A percentile compares a stretch with the other conserved stretches of the same genome.
Evolutionary conservation across 1,284 basidiomycete species (phyloP).

Genomic region (Cutaneotrichosporon cutaneum): DNA sequence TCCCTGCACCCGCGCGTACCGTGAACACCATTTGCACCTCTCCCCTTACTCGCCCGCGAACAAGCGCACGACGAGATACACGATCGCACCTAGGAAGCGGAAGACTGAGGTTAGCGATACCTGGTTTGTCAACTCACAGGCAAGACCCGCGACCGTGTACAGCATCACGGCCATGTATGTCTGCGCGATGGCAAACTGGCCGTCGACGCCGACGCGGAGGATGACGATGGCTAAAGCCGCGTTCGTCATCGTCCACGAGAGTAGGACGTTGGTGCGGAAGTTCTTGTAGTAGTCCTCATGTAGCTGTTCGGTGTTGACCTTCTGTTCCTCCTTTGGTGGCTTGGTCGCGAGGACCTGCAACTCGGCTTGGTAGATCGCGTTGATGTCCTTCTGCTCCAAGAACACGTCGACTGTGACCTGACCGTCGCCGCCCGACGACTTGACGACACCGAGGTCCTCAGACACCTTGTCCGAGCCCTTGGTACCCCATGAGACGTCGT

Average conservation of each 20-base stretch:
- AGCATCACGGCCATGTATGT: constrained; percentile 51
- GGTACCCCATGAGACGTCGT: constrained; percentile 72
- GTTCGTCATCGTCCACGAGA: constrained; percentile 74
- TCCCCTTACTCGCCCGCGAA: constrained; percentile 74
- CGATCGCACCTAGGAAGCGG: constrained; percentile 73
- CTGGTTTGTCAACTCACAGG: too few relatives aligned
- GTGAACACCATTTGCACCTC: neutral
- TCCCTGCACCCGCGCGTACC: neutral
- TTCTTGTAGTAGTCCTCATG: constrained; percentile 85
- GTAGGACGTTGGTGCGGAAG: constrained; percentile 73
- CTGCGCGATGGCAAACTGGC: constrained; percentile 39
- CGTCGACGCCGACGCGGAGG: constrained; percentile 23
- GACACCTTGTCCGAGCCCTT: constrained; percentile 83
- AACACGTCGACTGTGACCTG: constrained; percentile 79
- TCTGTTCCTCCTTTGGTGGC: constrained; percentile 65
- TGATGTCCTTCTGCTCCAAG: constrained; percentile 78
- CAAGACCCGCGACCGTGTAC: constrained; percentile 75
- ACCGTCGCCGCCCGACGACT: constrained; percentile 51
- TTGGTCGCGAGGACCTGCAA: constrained; percentile 70
- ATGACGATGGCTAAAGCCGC: constrained; percentile 72
- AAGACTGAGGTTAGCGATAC: constrained; percentile 58
- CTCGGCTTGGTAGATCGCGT: constrained; percentile 80
- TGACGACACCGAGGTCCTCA: constrained; percentile 80
- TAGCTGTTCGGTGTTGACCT: constrained; percentile 58
- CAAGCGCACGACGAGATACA: constrained; percentile 73